These are phyloP conservation scores for Parastagonospora nodorum DNA, from an alignment of 2,329 filamentous ascomycete genomes.

Conservation along the genomic window DNA sequence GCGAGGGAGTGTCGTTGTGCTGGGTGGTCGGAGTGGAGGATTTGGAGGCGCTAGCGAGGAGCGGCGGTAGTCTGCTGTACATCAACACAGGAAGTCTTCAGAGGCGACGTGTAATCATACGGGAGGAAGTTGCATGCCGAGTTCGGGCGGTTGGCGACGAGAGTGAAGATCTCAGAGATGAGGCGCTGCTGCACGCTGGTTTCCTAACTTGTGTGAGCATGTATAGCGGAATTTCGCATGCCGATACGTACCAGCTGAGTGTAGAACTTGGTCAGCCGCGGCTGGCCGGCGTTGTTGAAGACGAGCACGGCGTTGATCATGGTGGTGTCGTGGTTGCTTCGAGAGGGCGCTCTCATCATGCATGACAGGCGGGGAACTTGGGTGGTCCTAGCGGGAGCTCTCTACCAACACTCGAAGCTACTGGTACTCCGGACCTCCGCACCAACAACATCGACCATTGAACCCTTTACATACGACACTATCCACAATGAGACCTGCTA, in stretches of 20 bases:
- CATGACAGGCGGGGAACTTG: background rate
- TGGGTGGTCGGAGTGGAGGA: constrained; percentile 57
- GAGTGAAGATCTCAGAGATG: constrained; percentile 94
- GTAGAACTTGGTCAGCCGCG: constrained; percentile 97
- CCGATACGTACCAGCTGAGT: constrained; percentile 76
- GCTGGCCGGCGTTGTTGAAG: constrained; percentile 98
- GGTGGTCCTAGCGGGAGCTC: background rate
- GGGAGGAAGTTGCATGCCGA: constrained; percentile 98
- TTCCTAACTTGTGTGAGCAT: constrained; percentile 63
- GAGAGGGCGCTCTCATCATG: background rate
- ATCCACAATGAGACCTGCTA: constrained; percentile 29
- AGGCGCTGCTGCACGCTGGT: constrained; percentile 96
- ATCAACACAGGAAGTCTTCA: constrained; percentile 43
- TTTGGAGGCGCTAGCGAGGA: constrained; percentile 59
- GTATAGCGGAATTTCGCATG: background rate
- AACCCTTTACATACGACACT: background rate
- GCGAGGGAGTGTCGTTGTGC: constrained; percentile 86
- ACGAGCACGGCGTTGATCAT: constrained; percentile 99
- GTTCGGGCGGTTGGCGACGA: constrained; percentile 88
- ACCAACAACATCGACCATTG: constrained; percentile 4
- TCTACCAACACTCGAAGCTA: background rate
- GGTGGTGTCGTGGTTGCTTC: constrained; percentile 7
- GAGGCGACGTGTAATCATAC: constrained; percentile 40
- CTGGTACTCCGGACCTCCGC: background rate
- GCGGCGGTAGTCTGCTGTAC: constrained; percentile 65